Evolutionary conservation across 1,284 basidiomycete genomes (phyloP).

Genomic region (Moniliella sp.): DNA sequence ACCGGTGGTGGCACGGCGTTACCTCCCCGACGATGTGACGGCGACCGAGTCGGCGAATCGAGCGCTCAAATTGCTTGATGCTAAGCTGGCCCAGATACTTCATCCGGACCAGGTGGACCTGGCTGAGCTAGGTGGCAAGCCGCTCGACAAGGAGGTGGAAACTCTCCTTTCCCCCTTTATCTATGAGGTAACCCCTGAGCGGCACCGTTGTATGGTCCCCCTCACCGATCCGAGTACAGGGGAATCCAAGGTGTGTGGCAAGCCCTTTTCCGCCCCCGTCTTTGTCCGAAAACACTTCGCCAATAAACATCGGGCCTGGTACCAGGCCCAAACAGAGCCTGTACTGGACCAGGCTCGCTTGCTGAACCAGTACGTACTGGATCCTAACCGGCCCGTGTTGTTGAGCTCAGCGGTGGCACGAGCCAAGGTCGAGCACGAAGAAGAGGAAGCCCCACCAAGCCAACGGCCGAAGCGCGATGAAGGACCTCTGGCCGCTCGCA

Average conservation of each 20-base stretch:
- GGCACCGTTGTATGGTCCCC: slow-evolving; percentile 19
- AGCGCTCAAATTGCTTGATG: too few relatives aligned
- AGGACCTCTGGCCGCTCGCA: too few relatives aligned
- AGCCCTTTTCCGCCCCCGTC: slow-evolving; percentile 20
- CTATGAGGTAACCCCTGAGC: slow-evolving; percentile 18
- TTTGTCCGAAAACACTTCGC: slow-evolving; percentile 27
- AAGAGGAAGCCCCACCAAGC: too few relatives aligned
- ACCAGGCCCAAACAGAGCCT: too few relatives aligned
- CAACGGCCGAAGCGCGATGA: too few relatives aligned
- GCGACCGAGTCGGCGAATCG: too few relatives aligned
- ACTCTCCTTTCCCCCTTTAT: slow-evolving; percentile 7
- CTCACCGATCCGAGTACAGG: too few relatives aligned
- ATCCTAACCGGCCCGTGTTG: background rate
- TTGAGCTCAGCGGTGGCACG: too few relatives aligned
- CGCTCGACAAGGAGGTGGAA: slow-evolving; percentile 3
- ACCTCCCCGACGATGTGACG: too few relatives aligned
- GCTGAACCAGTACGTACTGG: background rate
- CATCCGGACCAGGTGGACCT: slow-evolving; percentile 7
- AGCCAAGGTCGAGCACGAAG: too few relatives aligned
- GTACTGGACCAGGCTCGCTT: too few relatives aligned
- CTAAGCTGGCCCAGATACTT: slow-evolving; percentile 10
- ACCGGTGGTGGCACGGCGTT: too few relatives aligned
- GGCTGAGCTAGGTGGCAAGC: slow-evolving; percentile 12
- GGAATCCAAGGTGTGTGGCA: slow-evolving; percentile 11
- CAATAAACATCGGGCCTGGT: slow-evolving; percentile 27